Evolutionary conservation across 129 eudicot species (phyloP), one percentile per base, ranked within the genome.

Genomic region (Mikania micrantha): DNA sequence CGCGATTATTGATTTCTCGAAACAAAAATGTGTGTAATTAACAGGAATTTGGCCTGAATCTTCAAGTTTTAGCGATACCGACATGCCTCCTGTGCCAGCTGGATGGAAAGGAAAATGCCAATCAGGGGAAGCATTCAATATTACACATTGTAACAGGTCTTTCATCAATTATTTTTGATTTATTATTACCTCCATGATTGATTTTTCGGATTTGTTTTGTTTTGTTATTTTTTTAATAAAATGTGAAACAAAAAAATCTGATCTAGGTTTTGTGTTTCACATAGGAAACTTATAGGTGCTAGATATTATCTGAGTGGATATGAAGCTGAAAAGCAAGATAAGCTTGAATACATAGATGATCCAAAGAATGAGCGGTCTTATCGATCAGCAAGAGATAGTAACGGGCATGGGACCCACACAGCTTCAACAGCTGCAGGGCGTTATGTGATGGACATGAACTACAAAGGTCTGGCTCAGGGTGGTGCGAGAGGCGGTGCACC

Each of bases 41-140:
- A 67, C 32, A 85, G 95, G 97, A 63, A 85, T 90, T 74, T 90
- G 97, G 97, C 97, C 97, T 5, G 97, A 90, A 77, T 87, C 92
- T 5, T 80, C 89, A 32, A 87, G 97, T 79, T 90, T 87, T 79
- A 77, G 85, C 50, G 95, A 90, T 34, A 65, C 60, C 29, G 80
- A 65, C 76, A 85, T 90, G 97, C 95, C 95, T 49, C 95, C 97
- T 1, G 85, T 87, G 77, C 97, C 97, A 69, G 71, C 85, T 65
- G 83, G 81, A 35, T 90, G 95, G 95, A 87, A 79, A 67, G 97
- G 97, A 74, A 66, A 53, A 53, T 90, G 97, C 74, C 91, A 90
- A 73, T 44, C 87, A 42, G 97, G 96, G 78, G 96, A 86, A 73
- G 88, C 90, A 67, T 90, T 90, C 84, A 86, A 90, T 71, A 41